Evolutionary conservation across 2,329 filamentous ascomycete species (phyloP).

Genomic region (Passalora sequoiae): DNA sequence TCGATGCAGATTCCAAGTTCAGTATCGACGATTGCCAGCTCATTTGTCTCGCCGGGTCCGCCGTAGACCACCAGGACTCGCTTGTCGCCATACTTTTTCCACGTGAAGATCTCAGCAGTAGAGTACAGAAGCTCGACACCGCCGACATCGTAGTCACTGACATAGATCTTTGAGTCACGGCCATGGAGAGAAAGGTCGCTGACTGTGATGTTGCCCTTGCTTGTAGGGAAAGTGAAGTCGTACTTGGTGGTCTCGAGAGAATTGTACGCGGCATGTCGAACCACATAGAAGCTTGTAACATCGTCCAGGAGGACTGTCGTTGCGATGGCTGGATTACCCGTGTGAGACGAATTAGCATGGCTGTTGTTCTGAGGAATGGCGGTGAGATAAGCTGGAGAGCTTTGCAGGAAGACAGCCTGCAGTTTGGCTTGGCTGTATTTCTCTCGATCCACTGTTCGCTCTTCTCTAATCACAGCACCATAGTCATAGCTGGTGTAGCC

Average conservation of each 20-base stretch:
- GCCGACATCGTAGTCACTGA: slow-evolving; percentile 62
- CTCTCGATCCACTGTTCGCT: slow-evolving; percentile 62
- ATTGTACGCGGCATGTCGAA: slow-evolving; percentile 60
- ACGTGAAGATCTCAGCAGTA: slow-evolving; percentile 65
- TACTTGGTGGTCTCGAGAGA: slow-evolving; percentile 55
- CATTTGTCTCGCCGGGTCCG: slow-evolving; percentile 57
- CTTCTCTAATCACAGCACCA: slow-evolving; percentile 61
- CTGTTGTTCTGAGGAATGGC: slow-evolving; percentile 50
- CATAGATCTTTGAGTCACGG: slow-evolving; percentile 62
- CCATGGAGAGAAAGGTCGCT: slow-evolving; percentile 55
- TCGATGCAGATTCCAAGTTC: slow-evolving; percentile 36
- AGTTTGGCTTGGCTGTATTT: slow-evolving; percentile 79
- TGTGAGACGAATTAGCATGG: slow-evolving; percentile 48
- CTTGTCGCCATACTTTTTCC: slow-evolving; percentile 56
- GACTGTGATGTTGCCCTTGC: slow-evolving; percentile 52
- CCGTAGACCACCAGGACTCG: slow-evolving; percentile 62
- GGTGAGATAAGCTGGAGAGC: slow-evolving; percentile 64
- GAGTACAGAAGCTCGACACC: slow-evolving; percentile 60
- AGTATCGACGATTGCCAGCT: slow-evolving; percentile 49
- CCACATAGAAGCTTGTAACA: slow-evolving; percentile 57
- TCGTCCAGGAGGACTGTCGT: slow-evolving; percentile 59
- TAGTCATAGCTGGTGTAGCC: slow-evolving; percentile 57
- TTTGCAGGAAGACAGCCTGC: slow-evolving; percentile 67
- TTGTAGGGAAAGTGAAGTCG: slow-evolving; percentile 57
- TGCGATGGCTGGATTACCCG: slow-evolving; percentile 48